Conservation (phyloP, 169 alveolate species). For the Plasmodium inui region DNA sequence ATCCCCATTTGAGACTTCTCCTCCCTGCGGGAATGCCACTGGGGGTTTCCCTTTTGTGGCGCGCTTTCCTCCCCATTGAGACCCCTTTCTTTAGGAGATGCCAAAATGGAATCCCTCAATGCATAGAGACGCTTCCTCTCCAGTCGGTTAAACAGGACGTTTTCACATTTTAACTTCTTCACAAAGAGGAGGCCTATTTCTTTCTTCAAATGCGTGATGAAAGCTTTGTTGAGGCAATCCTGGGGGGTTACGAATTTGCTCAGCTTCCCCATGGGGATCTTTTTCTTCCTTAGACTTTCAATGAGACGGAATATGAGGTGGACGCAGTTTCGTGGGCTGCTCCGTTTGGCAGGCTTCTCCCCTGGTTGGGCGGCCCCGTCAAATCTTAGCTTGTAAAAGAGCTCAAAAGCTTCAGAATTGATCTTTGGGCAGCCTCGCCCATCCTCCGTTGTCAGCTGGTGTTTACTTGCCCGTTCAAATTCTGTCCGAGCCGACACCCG, state of each 20-base stretch:
- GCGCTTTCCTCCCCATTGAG: neutral
- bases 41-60: neutral
- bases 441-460: neutral
- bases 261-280: neutral
- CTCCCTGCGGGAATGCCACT: neutral
- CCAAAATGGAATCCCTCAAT: constrained; percentile 4
- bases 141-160: constrained; percentile 21
- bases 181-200: constrained; percentile 7
- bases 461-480: no score
- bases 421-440: neutral
- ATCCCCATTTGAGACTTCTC: neutral
- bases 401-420: neutral
- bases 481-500: neutral
- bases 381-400: constrained; percentile 27
- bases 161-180: constrained; percentile 31
- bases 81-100: neutral
- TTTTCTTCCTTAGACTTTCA: constrained; percentile 4
- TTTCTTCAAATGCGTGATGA: constrained; percentile 4
- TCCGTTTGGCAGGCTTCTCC: neutral
- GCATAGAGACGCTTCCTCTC: constrained; percentile 24
- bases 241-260: neutral
- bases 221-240: constrained; percentile 14
- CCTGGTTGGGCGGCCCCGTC: neutral
- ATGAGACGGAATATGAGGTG: constrained; percentile 16
- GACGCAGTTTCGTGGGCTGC: neutral